Percentiles rank a stretch among this genome's conserved stretches.
These are phyloP conservation scores for Camelina neglecta DNA, from an alignment of 345 rosid genomes.

Conservation along the genomic window DNA sequence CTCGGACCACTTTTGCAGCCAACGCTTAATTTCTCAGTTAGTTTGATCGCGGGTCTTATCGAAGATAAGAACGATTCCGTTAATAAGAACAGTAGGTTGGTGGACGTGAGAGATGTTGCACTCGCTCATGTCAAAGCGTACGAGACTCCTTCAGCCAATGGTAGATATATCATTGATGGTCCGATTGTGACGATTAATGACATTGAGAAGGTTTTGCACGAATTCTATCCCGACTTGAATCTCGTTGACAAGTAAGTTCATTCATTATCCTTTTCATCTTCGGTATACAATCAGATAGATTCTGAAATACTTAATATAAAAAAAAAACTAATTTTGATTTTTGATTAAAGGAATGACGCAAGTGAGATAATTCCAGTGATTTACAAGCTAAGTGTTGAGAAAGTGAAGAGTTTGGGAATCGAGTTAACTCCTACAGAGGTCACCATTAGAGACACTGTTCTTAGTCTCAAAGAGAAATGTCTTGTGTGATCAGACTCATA, in stretches of 20 bases:
- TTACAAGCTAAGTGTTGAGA: constrained; percentile 32
- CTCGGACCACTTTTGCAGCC: constrained; percentile 54
- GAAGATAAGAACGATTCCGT: constrained; percentile 31
- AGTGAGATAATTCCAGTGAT: neutral
- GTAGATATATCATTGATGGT: constrained; percentile 51
- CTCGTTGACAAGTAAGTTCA: constrained; percentile 33
- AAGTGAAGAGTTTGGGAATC: constrained; percentile 40
- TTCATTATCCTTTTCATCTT: neutral
- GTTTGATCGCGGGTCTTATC: constrained; percentile 24
- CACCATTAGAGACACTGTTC: constrained; percentile 62
- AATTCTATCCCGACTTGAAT: constrained; percentile 41
- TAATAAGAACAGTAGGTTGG: constrained; percentile 29
- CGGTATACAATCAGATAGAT: neutral
- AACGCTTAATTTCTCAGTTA: constrained; percentile 36
- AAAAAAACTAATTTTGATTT: neutral
- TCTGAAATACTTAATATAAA: neutral
- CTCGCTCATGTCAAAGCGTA: constrained; percentile 55
- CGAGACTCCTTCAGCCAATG: constrained; percentile 51
- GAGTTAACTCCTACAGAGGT: constrained; percentile 55
- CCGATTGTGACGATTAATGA: constrained; percentile 22
- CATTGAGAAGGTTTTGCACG: constrained; percentile 25
- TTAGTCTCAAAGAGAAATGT: constrained; percentile 48
- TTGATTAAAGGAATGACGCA: constrained; percentile 4
- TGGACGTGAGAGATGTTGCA: constrained; percentile 63
- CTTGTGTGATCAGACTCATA: constrained; percentile 16